Percentiles rank a stretch among this genome's conserved stretches.
phyloP scores from a whole-genome alignment of 2,329 filamentous ascomycete genomes.

The Xylaria multiplex region DNA sequence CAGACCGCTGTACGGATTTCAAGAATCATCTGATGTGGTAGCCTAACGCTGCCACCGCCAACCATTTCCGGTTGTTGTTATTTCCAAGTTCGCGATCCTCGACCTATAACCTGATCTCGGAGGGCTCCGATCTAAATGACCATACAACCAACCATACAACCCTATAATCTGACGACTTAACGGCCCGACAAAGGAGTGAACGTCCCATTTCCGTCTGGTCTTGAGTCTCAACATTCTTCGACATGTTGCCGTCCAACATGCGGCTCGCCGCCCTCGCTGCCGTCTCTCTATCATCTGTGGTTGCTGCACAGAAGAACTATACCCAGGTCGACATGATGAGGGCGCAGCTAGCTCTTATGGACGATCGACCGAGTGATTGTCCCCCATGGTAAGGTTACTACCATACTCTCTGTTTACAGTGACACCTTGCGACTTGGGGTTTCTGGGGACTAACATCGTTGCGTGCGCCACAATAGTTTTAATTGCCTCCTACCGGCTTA shows the following conservation, averaged over 20 bases:
- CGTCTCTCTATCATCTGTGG: constrained; percentile 43
- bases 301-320: constrained; percentile 61
- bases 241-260: constrained; percentile 43
- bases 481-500: constrained; percentile 97
- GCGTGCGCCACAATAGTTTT: constrained; percentile 70
- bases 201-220: not conserved
- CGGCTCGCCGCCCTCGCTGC: constrained; percentile 41
- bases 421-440: not conserved
- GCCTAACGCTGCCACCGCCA: constrained; percentile 23
- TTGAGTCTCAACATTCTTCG: constrained; percentile 24
- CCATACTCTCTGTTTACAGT: constrained; percentile 15
- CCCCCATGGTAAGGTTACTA: constrained; percentile 73
- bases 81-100: constrained; percentile 13
- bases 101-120: constrained; percentile 1
- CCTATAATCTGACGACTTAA: not conserved
- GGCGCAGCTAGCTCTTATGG: constrained; percentile 75
- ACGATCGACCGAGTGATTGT: constrained; percentile 78
- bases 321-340: constrained; percentile 69
- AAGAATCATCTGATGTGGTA: constrained; percentile 29
- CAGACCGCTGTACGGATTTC: not conserved
- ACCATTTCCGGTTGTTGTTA: constrained; percentile 8
- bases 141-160: constrained; percentile 3
- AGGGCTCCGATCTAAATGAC: constrained; percentile 13
- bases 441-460: constrained; percentile 36
- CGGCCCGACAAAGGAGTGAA: not conserved